These are phyloP conservation scores for Selaginella moellendorffii DNA, from an alignment of 75 land plant species.

Conservation along the genomic window DNA sequence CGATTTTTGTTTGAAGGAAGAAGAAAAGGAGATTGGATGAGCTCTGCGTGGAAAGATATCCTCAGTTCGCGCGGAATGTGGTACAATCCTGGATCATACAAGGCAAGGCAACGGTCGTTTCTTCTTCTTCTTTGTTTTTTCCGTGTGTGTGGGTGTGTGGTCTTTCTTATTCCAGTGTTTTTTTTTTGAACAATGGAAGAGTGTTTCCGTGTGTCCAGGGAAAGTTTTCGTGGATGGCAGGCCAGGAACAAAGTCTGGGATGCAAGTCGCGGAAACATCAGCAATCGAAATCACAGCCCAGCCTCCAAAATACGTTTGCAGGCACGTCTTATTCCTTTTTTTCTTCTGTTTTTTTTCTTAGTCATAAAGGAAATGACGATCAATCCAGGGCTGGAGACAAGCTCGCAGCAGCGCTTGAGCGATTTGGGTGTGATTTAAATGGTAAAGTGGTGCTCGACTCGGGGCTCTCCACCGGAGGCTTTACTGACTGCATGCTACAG, in stretches of 20 bases:
- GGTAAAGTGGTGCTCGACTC: constrained; percentile 89
- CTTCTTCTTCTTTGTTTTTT: not conserved
- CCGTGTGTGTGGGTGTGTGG: not conserved
- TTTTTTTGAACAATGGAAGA: not conserved
- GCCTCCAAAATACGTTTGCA: constrained; percentile 94
- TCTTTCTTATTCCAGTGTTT: not conserved
- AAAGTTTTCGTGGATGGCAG: constrained; percentile 84
- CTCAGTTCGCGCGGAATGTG: not conserved
- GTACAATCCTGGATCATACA: constrained; percentile 10
- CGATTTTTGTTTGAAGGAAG: no score
- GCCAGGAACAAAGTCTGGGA: constrained; percentile 63
- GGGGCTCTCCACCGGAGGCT: constrained; percentile 94
- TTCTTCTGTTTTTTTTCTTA: not conserved
- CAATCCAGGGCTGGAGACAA: constrained; percentile 79
- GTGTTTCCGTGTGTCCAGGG: constrained; percentile 25
- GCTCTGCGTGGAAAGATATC: not conserved
- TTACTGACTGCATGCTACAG: constrained; percentile 93
- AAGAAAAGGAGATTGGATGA: constrained; percentile 10
- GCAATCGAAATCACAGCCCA: constrained; percentile 63
- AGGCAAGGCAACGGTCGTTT: constrained; percentile 1
- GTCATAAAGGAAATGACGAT: not conserved
- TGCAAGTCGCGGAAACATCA: constrained; percentile 50
- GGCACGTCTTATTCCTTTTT: constrained; percentile 33
- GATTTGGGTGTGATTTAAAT: constrained; percentile 48
- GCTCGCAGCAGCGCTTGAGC: constrained; percentile 85